Conservation (phyloP, 192 early-diverging fungal genomes). For the Backusella tuberculispora region DNA sequence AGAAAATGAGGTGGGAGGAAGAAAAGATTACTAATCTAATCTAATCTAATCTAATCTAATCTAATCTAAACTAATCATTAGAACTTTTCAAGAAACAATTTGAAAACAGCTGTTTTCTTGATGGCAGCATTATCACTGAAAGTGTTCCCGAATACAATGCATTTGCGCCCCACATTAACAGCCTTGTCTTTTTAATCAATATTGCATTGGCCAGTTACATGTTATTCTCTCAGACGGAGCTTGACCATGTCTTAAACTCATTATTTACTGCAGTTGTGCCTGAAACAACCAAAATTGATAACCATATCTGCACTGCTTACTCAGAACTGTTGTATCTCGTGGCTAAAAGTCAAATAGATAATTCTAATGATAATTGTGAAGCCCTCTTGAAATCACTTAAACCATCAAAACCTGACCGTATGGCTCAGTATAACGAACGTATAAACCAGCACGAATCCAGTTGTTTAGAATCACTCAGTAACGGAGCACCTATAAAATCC, state of each 20-base stretch:
- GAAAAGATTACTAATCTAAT: too few relatives aligned
- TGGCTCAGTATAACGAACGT: not conserved
- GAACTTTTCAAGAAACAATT: too few relatives aligned
- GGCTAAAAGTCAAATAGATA: not conserved
- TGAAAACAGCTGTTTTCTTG: not conserved
- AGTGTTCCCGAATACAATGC: too few relatives aligned
- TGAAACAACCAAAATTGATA: not conserved
- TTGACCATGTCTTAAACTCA: not conserved
- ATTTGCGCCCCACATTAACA: too few relatives aligned
- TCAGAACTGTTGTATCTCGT: not conserved
- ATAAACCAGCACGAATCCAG: not conserved
- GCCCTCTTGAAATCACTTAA: not conserved
- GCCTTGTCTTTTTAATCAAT: not conserved
- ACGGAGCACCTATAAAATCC: not conserved
- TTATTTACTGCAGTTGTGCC: not conserved
- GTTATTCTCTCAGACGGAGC: not conserved
- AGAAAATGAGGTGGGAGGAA: too few relatives aligned
- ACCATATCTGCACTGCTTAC: not conserved
- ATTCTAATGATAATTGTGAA: not conserved
- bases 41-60: too few relatives aligned
- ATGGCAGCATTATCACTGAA: not conserved
- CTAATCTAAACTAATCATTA: too few relatives aligned
- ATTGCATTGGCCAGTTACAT: not conserved
- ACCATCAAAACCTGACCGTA: not conserved
- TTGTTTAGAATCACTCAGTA: not conserved